Conservation (phyloP, 345 rosid genomes). For the Euphorbia peplus region DNA sequence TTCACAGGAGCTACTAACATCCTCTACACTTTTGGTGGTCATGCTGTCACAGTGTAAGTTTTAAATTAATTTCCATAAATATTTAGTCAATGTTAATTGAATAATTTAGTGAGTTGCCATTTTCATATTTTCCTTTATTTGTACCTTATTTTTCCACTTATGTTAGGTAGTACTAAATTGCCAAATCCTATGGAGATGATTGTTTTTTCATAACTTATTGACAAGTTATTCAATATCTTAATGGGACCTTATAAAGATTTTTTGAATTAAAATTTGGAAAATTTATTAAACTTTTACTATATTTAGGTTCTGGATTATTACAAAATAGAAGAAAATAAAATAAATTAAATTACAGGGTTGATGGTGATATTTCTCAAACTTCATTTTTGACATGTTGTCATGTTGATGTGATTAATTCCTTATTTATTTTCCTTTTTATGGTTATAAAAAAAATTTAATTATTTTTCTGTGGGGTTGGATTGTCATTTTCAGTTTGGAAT, state of each 20-base stretch:
- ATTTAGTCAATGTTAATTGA: too few species aligned
- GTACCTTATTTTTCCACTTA: neutral
- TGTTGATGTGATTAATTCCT: slow-evolving; percentile 1
- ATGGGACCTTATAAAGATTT: neutral
- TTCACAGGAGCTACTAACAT: slow-evolving; percentile 92
- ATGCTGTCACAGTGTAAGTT: slow-evolving; percentile 82
- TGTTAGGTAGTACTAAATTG: neutral
- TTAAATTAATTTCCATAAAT: neutral
- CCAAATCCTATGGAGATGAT: neutral
- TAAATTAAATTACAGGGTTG: neutral
- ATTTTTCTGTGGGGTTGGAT: neutral
- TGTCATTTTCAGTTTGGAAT: neutral
- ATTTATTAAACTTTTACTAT: neutral
- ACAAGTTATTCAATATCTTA: neutral
- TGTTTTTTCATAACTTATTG: neutral
- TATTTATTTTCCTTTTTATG: neutral
- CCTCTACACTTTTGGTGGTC: slow-evolving; percentile 85
- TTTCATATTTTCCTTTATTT: neutral
- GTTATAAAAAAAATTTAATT: neutral
- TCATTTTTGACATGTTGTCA: neutral
- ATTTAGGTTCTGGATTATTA: neutral
- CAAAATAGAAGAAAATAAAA: too few species aligned
- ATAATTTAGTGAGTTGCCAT: too few species aligned
- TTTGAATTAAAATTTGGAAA: neutral
- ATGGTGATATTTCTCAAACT: neutral